phyloP scores from a whole-genome alignment of 116 monocot genomes.

The Papilionanthe hybrid region DNA sequence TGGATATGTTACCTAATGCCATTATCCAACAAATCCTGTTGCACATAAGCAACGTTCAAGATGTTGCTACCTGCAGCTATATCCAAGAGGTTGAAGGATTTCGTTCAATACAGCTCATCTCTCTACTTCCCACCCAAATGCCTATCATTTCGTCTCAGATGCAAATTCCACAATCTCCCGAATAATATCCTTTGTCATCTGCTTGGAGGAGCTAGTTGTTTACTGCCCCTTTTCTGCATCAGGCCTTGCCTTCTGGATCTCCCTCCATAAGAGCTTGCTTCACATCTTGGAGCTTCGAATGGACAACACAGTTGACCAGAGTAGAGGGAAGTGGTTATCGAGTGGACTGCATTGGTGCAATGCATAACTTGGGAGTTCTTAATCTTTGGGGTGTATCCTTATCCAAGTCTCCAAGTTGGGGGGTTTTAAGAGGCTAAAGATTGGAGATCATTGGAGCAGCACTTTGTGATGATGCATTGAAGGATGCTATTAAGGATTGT shows the following conservation, averaged over 20 bases:
- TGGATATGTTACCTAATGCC: constrained; percentile 73
- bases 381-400: too few relatives aligned
- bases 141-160: constrained; percentile 30
- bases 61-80: constrained; percentile 63
- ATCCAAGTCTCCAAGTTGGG: too few relatives aligned
- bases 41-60: constrained; percentile 56
- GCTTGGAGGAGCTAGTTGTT: constrained; percentile 63
- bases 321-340: neutral
- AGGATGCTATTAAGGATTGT: too few relatives aligned
- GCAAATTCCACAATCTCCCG: constrained; percentile 48
- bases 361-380: constrained; percentile 39
- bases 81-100: constrained; percentile 54
- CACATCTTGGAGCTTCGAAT: constrained; percentile 74
- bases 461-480: too few relatives aligned
- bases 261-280: constrained; percentile 36
- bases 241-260: constrained; percentile 46
- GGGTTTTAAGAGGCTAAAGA: too few relatives aligned
- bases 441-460: too few relatives aligned
- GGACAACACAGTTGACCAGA: constrained; percentile 33
- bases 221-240: constrained; percentile 77
- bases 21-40: constrained; percentile 77
- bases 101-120: constrained; percentile 51
- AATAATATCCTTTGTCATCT: constrained; percentile 40
- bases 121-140: constrained; percentile 79
- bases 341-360: constrained; percentile 49